Evolutionary conservation across 106 monocot genomes (phyloP).

Genomic region (Phalaenopsis aphrodite): DNA sequence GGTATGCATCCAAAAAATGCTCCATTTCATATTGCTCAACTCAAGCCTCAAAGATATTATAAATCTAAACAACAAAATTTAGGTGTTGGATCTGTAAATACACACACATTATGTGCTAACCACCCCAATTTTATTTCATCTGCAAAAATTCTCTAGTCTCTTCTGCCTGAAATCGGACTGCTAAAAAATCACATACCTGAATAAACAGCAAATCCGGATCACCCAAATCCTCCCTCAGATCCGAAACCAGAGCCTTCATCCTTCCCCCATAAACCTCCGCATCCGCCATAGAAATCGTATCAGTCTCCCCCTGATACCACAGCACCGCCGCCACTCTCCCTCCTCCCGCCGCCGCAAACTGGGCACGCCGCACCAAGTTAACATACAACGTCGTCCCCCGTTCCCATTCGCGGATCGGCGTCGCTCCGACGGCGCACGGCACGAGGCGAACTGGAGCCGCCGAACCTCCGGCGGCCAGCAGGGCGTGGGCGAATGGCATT

Average conservation of each 20-base stretch:
- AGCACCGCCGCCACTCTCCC: slow-evolving; percentile 28
- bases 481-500: slow-evolving; percentile 51
- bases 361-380: slow-evolving; percentile 24
- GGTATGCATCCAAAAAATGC: too few relatives aligned
- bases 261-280: slow-evolving; percentile 30
- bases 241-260: slow-evolving; percentile 40
- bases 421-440: slow-evolving; percentile 24
- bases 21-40: too few relatives aligned
- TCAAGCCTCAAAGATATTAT: too few relatives aligned
- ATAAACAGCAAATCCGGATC: slow-evolving; percentile 44
- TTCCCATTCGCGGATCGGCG: slow-evolving; percentile 32
- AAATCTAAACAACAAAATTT: too few relatives aligned
- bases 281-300: slow-evolving; percentile 22
- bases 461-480: neutral
- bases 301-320: slow-evolving; percentile 83
- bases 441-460: slow-evolving; percentile 17
- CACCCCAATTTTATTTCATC: too few relatives aligned
- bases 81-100: too few relatives aligned
- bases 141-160: too few relatives aligned
- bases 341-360: slow-evolving; percentile 9
- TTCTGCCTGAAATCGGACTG: neutral
- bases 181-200: slow-evolving; percentile 24
- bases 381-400: slow-evolving; percentile 25
- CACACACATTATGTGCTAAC: too few relatives aligned
- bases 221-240: slow-evolving; percentile 42